Percentiles rank a stretch among this genome's conserved stretches.
These are phyloP conservation scores for Chenopodium berlandieri DNA, from an alignment of 148 eudicot species.

Conservation along the genomic window DNA sequence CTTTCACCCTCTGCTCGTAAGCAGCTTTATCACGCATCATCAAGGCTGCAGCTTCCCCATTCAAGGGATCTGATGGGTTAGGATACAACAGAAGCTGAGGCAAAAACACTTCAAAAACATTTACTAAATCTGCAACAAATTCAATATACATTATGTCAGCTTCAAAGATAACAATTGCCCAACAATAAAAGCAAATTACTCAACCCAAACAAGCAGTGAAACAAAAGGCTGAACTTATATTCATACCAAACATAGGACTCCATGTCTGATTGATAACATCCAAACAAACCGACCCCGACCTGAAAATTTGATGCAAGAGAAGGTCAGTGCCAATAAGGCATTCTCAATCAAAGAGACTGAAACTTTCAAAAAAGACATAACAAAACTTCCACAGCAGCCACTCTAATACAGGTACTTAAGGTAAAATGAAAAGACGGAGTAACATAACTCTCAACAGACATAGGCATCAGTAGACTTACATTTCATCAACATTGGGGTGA, in stretches of 20 bases:
- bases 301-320: slow-evolving; percentile 30
- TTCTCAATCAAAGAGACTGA: neutral
- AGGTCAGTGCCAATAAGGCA: slow-evolving; percentile 7
- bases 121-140: slow-evolving; percentile 62
- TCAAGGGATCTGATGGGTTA: slow-evolving; percentile 89
- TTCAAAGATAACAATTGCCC: slow-evolving; percentile 9
- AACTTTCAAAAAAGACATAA: neutral
- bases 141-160: slow-evolving; percentile 12
- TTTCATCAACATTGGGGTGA: slow-evolving; percentile 83
- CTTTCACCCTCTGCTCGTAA: slow-evolving; percentile 78
- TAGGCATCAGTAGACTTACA: slow-evolving; percentile 43
- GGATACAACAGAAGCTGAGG: slow-evolving; percentile 92
- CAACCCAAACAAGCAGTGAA: neutral
- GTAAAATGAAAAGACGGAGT: too few species aligned
- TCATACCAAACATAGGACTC: slow-evolving; percentile 93
- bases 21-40: slow-evolving; percentile 77
- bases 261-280: slow-evolving; percentile 91
- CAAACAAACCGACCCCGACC: slow-evolving; percentile 86
- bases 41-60: slow-evolving; percentile 85
- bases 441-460: neutral
- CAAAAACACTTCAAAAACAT: slow-evolving; percentile 86
- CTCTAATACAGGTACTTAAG: too few species aligned
- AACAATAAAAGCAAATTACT: slow-evolving; percentile 4
- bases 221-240: neutral
- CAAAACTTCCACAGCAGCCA: neutral